Base-by-base conservation (phyloP, 768 basidiomycete species). In the Amyloporia xantha region DNA sequence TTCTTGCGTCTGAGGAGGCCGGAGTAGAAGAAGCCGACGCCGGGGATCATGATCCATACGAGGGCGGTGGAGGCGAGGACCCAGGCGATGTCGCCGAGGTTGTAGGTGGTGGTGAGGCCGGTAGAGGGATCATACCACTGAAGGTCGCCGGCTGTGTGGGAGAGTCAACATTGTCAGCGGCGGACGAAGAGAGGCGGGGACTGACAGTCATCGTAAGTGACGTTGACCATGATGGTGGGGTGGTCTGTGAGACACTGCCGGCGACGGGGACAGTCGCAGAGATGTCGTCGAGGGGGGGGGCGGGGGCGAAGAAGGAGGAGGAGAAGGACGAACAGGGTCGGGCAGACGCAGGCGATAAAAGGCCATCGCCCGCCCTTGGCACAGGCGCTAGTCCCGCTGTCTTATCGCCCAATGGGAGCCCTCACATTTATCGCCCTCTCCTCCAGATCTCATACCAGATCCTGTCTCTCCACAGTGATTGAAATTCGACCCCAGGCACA, bases 1-100 rank as follows among this genome's bases (percentile, higher is more conserved):
- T 96, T 96, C 69, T 98, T 98, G 52, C 95, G 72, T 42, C 95
- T 72, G 26, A 96, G 76, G 26, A 99, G 78, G 54, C 91, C 95
- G 12, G 91, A 87, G 66, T 95, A 96, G 70, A 90, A 91, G 67
- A 79, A 88, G 40, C 90, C 88, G 41, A 93, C 82, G 41, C 75
- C 75, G 9, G 73, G 74, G 57, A 78, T 76, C 77, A 78, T 78
- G 62, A 78, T 57, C 75, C 73, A 91, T 28, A 91, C 90, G 52
- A 92, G 73, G 23, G 90, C 92, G 15, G 79, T 91, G 23, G 81
- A 79, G 3, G 78, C 66, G 47, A 93, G 69, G 36, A 81, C 70
- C 84, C 82, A 85, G 5, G 82, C 77, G 41, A 84, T 79, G 63
- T 85, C 79, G 49, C 83, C 84, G 39, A 81, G 69, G 61, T 78